These are phyloP conservation scores for Hypomontagnella monticulosa DNA, from an alignment of 495 filamentous ascomycete genomes.

Conservation along the genomic window DNA sequence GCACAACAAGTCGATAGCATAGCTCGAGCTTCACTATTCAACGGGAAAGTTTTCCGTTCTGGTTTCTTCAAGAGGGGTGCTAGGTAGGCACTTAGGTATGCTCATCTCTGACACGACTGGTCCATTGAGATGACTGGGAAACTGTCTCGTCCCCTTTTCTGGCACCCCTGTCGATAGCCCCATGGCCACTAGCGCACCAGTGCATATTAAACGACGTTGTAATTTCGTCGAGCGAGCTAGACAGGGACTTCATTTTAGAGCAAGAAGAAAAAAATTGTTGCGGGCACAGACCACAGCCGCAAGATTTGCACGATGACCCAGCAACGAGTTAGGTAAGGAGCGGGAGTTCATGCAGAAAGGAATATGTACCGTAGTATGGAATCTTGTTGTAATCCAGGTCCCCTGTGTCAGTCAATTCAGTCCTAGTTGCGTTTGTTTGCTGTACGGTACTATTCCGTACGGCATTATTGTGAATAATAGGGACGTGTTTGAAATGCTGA, in stretches of 20 bases:
- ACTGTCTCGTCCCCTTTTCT: slow-evolving; percentile 16
- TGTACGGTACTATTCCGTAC: no score
- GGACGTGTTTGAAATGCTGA: no score
- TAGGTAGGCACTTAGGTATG: neutral
- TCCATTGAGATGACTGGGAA: slow-evolving; percentile 33
- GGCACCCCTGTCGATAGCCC: slow-evolving; percentile 34
- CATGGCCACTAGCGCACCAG: slow-evolving; percentile 36
- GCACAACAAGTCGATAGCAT: neutral
- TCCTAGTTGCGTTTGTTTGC: no score
- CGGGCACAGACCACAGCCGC: slow-evolving; percentile 41
- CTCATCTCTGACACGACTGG: slow-evolving; percentile 18
- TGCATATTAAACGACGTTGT: slow-evolving; percentile 46
- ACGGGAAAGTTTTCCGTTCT: slow-evolving; percentile 29
- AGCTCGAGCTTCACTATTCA: slow-evolving; percentile 22
- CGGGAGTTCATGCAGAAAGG: slow-evolving; percentile 34
- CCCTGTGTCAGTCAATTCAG: no score
- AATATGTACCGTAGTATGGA: slow-evolving; percentile 24
- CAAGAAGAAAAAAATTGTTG: slow-evolving; percentile 30
- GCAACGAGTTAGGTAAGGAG: slow-evolving; percentile 41
- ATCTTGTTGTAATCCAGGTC: neutral
- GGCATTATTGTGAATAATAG: no score
- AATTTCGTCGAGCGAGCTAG: slow-evolving; percentile 45
- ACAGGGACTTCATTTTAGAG: slow-evolving; percentile 40
- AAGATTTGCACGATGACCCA: slow-evolving; percentile 41
- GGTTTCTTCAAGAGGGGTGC: slow-evolving; percentile 10